A percentile compares a stretch with the other conserved stretches of the same genome.
These are phyloP conservation scores for Aulographum hederae DNA, from an alignment of 2,329 filamentous ascomycete species.

Conservation along the genomic window DNA sequence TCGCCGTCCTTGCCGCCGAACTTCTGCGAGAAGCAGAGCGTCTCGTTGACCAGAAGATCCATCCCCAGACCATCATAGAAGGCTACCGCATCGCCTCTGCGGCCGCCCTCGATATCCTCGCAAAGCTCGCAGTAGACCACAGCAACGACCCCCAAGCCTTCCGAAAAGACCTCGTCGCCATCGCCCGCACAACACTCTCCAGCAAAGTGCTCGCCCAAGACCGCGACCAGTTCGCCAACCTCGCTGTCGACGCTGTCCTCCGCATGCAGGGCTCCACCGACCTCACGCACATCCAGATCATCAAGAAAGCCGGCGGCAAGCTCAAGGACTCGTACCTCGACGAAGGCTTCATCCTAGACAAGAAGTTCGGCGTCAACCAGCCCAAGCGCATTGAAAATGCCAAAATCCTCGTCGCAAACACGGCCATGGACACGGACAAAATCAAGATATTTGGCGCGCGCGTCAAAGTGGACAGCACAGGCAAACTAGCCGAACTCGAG, in stretches of 20 bases:
- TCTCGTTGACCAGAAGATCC: constrained; percentile 94
- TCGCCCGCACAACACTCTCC: constrained; percentile 87
- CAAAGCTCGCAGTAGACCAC: constrained; percentile 74
- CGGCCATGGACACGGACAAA: constrained; percentile 98
- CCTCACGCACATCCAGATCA: constrained; percentile 95
- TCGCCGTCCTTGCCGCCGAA: constrained; percentile 87
- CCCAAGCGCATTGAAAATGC: constrained; percentile 94
- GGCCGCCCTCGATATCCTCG: constrained; percentile 69
- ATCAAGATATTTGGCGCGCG: constrained; percentile 98
- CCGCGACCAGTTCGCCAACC: constrained; percentile 71
- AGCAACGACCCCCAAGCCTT: constrained; percentile 70
- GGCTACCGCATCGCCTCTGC: constrained; percentile 93
- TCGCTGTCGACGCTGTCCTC: constrained; percentile 82
- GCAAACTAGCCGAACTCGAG: constrained; percentile 94
- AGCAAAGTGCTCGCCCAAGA: constrained; percentile 95
- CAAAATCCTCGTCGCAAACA: constrained; percentile 96
- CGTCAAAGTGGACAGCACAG: constrained; percentile 90
- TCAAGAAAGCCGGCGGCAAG: constrained; percentile 98
- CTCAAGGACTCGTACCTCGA: constrained; percentile 94
- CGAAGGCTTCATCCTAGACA: constrained; percentile 95
- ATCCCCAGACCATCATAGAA: constrained; percentile 98
- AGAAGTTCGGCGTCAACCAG: constrained; percentile 98
- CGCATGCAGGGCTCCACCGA: constrained; percentile 81
- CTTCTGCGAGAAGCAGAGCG: constrained; percentile 91
- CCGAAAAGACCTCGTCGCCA: constrained; percentile 73